A percentile compares a stretch with the other conserved stretches of the same genome.
phyloP scores from a whole-genome alignment of 306 rosid genomes.

The Neltuma alba region DNA sequence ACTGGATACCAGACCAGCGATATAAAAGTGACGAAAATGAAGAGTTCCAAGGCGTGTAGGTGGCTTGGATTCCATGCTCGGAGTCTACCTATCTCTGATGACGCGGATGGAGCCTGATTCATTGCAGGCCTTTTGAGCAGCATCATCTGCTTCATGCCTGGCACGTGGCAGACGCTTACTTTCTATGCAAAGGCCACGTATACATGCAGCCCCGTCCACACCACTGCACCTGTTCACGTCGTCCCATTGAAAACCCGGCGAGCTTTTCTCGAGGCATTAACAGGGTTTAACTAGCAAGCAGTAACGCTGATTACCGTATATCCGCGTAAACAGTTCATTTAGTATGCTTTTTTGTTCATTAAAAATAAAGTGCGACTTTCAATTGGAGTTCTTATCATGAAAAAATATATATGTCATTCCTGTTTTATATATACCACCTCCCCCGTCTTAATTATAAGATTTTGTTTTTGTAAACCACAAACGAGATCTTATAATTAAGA shows the following conservation, averaged over 20 bases:
- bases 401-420: too few species aligned
- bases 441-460: too few species aligned
- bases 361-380: too few species aligned
- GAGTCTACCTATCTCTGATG: too few species aligned
- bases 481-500: too few species aligned
- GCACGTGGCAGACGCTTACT: conserved; percentile 12
- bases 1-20: not conserved
- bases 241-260: not conserved
- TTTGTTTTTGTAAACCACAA: too few species aligned
- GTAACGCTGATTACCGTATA: too few species aligned
- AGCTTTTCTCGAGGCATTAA: not conserved
- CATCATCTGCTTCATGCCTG: not conserved
- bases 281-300: too few species aligned
- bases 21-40: not conserved
- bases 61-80: not conserved
- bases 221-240: not conserved
- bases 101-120: not conserved
- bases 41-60: not conserved
- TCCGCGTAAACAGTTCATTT: too few species aligned
- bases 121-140: conserved; percentile 5
- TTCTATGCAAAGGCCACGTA: not conserved
- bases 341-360: too few species aligned
- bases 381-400: too few species aligned
- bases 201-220: not conserved
- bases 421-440: too few species aligned